Evolutionary conservation across 176 grass and related monocot genomes (phyloP).

Genomic region (Carex myosuroides): DNA sequence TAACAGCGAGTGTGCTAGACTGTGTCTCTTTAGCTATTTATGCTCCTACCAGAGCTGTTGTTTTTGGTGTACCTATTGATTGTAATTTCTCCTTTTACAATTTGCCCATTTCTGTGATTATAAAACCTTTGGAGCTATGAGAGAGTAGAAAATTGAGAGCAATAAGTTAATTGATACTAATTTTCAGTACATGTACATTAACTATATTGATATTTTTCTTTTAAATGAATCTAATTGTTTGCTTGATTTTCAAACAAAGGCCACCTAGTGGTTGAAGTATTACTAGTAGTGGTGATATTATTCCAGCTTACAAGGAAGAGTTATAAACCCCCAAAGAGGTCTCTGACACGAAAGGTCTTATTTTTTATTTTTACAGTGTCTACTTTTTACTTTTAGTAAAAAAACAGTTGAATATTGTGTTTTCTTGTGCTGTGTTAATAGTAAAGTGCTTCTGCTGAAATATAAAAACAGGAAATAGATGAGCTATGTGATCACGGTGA

Average conservation of each 20-base stretch:
- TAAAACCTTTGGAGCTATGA: too few species aligned
- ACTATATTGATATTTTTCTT: too few species aligned
- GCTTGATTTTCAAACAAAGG: constrained; percentile 38
- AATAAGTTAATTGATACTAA: too few species aligned
- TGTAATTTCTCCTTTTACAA: constrained; percentile 30
- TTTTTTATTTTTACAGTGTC: not conserved
- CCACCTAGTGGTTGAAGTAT: constrained; percentile 80
- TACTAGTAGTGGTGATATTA: constrained; percentile 78
- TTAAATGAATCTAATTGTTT: constrained; percentile 22
- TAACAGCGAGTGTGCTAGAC: constrained; percentile 44
- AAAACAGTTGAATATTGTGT: not conserved
- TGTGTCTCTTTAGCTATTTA: constrained; percentile 55
- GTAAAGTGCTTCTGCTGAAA: constrained; percentile 21
- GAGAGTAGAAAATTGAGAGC: too few species aligned
- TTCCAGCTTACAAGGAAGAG: constrained; percentile 93
- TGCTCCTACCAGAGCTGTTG: constrained; percentile 62
- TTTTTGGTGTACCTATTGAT: constrained; percentile 88
- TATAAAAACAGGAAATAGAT: constrained; percentile 69
- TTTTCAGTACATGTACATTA: too few species aligned
- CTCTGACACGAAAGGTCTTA: constrained; percentile 68
- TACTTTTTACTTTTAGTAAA: not conserved
- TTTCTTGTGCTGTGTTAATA: constrained; percentile 5
- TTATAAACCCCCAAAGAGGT: constrained; percentile 89
- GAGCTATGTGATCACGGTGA: constrained; percentile 57
- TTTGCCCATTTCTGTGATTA: not conserved